Evolutionary conservation across 257 asterid species (phyloP).

Genomic region (Lantana camara): DNA sequence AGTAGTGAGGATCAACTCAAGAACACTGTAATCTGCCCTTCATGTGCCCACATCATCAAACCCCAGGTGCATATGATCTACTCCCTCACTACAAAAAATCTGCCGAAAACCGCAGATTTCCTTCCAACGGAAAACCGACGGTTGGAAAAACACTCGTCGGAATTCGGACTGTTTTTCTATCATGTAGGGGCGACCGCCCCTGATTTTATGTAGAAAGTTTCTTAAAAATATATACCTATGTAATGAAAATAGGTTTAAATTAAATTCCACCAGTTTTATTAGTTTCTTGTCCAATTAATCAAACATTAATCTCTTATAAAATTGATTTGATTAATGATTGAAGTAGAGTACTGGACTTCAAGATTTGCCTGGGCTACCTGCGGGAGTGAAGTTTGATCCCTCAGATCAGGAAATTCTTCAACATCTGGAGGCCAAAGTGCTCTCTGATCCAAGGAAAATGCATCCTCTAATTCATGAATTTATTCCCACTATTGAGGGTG

Average conservation of each 20-base stretch:
- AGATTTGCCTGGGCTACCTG: constrained; percentile 54
- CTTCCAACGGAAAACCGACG: too few relatives aligned
- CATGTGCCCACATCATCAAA: constrained; percentile 39
- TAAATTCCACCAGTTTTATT: too few relatives aligned
- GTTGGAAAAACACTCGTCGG: too few relatives aligned
- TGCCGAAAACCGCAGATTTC: too few relatives aligned
- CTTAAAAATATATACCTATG: too few relatives aligned
- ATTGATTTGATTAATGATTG: too few relatives aligned
- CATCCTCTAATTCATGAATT: constrained; percentile 57
- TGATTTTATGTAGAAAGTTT: too few relatives aligned
- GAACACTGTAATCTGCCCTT: constrained; percentile 34
- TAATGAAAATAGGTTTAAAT: too few relatives aligned
- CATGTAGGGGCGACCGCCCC: too few relatives aligned
- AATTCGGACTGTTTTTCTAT: too few relatives aligned
- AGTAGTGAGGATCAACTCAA: constrained; percentile 26
- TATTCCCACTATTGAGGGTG: constrained; percentile 51
- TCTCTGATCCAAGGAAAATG: constrained; percentile 25
- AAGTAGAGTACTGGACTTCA: constrained; percentile 34
- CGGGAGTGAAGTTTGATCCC: constrained; percentile 66
- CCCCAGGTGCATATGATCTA: constrained; percentile 30
- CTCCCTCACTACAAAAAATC: too few relatives aligned
- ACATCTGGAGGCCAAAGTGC: constrained; percentile 53
- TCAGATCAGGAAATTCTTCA: constrained; percentile 55
- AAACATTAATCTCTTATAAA: neutral
- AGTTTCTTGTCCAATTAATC: neutral